Conservation (phyloP, 805 yeast species). For the Osmozyma mogii region DNA sequence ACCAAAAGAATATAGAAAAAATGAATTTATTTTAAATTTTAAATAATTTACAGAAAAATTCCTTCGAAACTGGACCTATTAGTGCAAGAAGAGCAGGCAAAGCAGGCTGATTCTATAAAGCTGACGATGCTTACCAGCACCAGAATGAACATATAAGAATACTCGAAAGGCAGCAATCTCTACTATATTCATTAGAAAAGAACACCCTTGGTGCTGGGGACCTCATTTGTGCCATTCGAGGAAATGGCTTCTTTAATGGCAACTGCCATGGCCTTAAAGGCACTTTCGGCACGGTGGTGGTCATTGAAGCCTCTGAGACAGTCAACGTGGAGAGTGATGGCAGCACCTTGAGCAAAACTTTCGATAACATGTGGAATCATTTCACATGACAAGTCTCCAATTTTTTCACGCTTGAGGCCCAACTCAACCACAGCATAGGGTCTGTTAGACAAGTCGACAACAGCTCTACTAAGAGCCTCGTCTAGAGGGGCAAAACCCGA, state of each 20-base stretch:
- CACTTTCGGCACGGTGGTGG: slow-evolving; percentile 93
- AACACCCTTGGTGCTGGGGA: slow-evolving; percentile 96
- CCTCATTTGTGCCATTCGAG: slow-evolving; percentile 78
- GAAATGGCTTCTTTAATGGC: slow-evolving; percentile 84
- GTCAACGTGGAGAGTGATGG: slow-evolving; percentile 89
- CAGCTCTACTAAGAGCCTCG: slow-evolving; percentile 92
- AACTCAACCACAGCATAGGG: slow-evolving; percentile 88
- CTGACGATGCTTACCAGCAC: background rate
- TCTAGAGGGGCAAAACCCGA: slow-evolving; percentile 91
- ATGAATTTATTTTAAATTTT: background rate
- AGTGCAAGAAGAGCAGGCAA: background rate
- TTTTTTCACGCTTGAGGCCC: slow-evolving; percentile 84
- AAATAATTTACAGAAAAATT: no score
- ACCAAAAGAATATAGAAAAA: background rate
- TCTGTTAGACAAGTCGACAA: slow-evolving; percentile 89
- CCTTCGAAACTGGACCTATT: background rate
- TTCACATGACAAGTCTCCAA: slow-evolving; percentile 88
- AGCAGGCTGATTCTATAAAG: background rate
- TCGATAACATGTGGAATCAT: slow-evolving; percentile 98
- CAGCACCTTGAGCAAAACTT: slow-evolving; percentile 89
- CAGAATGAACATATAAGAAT: background rate
- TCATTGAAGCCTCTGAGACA: slow-evolving; percentile 90
- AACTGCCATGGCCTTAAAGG: slow-evolving; percentile 91
- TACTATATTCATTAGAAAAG: slow-evolving; percentile 39
- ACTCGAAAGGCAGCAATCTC: background rate